Evolutionary conservation across 2,329 filamentous ascomycete species (phyloP).

Genomic region (Myrmaecium sp.): DNA sequence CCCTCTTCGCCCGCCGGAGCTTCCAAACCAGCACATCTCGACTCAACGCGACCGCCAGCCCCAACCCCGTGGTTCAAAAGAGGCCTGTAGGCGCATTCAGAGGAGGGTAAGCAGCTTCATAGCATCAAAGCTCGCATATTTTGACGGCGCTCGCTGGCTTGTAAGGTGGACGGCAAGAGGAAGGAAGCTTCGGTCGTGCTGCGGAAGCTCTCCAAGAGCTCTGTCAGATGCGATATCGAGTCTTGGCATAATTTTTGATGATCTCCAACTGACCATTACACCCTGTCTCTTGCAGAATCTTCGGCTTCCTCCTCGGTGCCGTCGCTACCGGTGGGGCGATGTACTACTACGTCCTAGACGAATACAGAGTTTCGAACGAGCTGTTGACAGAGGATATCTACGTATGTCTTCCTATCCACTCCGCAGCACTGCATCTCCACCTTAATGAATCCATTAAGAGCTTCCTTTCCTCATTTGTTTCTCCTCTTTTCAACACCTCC

Average conservation of each 20-base stretch:
- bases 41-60: slow-evolving; percentile 12
- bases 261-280: slow-evolving; percentile 1
- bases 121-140: too few relatives aligned
- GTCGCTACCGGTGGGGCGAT: slow-evolving; percentile 62
- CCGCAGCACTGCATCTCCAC: too few relatives aligned
- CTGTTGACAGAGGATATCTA: slow-evolving; percentile 90
- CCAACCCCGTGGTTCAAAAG: slow-evolving; percentile 22
- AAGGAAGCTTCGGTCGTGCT: too few relatives aligned
- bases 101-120: slow-evolving; percentile 42
- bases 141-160: too few relatives aligned
- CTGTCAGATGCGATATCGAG: not conserved
- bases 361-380: slow-evolving; percentile 89
- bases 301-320: slow-evolving; percentile 80
- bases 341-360: slow-evolving; percentile 84
- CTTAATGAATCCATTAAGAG: too few relatives aligned
- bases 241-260: not conserved
- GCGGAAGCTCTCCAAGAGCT: not conserved
- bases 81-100: slow-evolving; percentile 56
- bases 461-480: too few relatives aligned
- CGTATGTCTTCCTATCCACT: slow-evolving; percentile 39
- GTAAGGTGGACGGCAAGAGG: too few relatives aligned
- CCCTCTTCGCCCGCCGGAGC: slow-evolving; percentile 11
- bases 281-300: slow-evolving; percentile 41
- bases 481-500: too few relatives aligned
- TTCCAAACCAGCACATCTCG: slow-evolving; percentile 22